Percentiles rank a stretch among this genome's conserved stretches.
Evolutionary conservation across 306 rosid species (phyloP).

Genomic region (Cucurbita pepo): DNA sequence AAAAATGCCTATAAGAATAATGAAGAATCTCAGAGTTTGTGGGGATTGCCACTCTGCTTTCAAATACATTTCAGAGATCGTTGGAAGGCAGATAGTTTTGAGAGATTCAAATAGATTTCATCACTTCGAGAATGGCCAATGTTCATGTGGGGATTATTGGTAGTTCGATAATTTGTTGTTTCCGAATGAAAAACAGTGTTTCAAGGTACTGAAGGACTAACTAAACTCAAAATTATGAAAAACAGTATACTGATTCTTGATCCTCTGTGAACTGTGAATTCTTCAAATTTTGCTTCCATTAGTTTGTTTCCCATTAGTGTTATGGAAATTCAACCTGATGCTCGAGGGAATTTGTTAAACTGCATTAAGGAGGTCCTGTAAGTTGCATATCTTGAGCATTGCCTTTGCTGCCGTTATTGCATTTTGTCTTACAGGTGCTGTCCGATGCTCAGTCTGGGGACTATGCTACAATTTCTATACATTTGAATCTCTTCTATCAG

Average conservation of each 20-base stretch:
- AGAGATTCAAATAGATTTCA: conserved; percentile 84
- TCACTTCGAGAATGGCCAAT: conserved; percentile 58
- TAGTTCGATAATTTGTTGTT: conserved; percentile 2
- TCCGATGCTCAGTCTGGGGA: background rate
- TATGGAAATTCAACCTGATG: background rate
- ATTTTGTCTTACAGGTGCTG: background rate
- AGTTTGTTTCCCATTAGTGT: background rate
- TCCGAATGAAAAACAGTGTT: background rate
- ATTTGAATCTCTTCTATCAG: background rate
- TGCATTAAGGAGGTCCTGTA: background rate
- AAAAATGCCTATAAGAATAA: conserved; percentile 66
- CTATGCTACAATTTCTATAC: background rate
- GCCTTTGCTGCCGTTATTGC: background rate
- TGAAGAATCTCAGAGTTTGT: conserved; percentile 85
- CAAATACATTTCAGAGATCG: conserved; percentile 64
- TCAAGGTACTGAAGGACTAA: background rate
- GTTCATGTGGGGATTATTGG: conserved; percentile 89
- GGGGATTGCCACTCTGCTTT: conserved; percentile 90
- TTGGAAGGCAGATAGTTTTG: conserved; percentile 47
- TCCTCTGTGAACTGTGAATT: background rate
- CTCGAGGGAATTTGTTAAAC: background rate
- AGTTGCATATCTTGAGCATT: background rate
- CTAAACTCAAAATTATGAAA: too few relatives aligned
- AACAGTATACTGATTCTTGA: background rate
- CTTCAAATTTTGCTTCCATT: background rate